These are phyloP conservation scores for Kazachstania sp. DNA, from an alignment of 1,139 yeast genomes.

Conservation along the genomic window DNA sequence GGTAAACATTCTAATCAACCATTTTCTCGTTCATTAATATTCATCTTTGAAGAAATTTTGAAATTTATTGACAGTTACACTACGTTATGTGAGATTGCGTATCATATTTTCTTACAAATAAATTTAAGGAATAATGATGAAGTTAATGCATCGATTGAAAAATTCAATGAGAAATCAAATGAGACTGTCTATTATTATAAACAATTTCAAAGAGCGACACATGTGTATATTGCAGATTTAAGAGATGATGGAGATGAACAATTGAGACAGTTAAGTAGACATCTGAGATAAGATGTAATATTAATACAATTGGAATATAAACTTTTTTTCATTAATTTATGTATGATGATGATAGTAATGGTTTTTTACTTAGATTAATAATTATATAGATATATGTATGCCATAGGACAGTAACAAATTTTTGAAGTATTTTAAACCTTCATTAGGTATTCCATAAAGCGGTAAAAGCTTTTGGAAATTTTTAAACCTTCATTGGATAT, in stretches of 20 bases:
- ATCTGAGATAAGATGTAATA: slow-evolving; percentile 10
- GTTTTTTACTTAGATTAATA: not conserved
- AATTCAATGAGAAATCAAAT: slow-evolving; percentile 16
- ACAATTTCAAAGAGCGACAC: slow-evolving; percentile 14
- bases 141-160: slow-evolving; percentile 11
- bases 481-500: slow-evolving; percentile 36
- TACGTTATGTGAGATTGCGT: slow-evolving; percentile 22
- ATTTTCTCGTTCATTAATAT: slow-evolving; percentile 23
- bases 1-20: too few species aligned
- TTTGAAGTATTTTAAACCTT: slow-evolving; percentile 25
- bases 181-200: slow-evolving; percentile 17
- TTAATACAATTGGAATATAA: not conserved
- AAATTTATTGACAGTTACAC: slow-evolving; percentile 19
- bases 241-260: slow-evolving; percentile 25
- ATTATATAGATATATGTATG: not conserved
- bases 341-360: not conserved
- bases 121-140: slow-evolving; percentile 18
- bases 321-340: not conserved
- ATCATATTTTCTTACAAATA: slow-evolving; percentile 23
- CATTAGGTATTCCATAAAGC: slow-evolving; percentile 36
- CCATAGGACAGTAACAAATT: not conserved
- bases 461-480: too few species aligned
- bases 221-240: slow-evolving; percentile 22
- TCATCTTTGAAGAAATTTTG: slow-evolving; percentile 17
- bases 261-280: slow-evolving; percentile 18